Percentiles rank a stretch among this genome's conserved stretches.
phyloP scores from a whole-genome alignment of 225 moss, liverwort and hornwort genomes.

The Ulota crispa region DNA sequence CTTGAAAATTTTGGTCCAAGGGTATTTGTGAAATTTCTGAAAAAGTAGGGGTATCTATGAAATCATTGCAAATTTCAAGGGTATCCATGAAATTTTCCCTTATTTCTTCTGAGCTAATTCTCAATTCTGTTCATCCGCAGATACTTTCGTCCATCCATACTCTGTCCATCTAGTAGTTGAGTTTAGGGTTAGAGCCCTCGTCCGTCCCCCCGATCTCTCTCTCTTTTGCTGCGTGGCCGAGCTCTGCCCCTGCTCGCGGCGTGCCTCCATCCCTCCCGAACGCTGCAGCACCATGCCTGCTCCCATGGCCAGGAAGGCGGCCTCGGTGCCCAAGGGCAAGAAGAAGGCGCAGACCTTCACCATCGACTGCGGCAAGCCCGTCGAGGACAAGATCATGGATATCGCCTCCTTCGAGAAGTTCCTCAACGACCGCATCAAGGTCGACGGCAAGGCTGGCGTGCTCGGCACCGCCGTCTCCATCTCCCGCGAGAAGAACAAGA shows the following conservation, averaged over 20 bases:
- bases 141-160: neutral
- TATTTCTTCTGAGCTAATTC: no score
- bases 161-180: neutral
- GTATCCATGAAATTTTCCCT: no score
- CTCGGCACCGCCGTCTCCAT: slow-evolving; percentile 61
- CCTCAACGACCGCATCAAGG: slow-evolving; percentile 73
- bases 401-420: slow-evolving; percentile 81
- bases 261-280: neutral
- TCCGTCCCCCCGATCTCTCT: neutral
- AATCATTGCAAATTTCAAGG: no score
- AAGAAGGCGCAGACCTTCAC: slow-evolving; percentile 73
- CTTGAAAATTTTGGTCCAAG: no score
- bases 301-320: slow-evolving; percentile 26
- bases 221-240: slow-evolving; percentile 6
- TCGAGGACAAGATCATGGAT: slow-evolving; percentile 85
- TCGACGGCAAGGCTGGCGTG: slow-evolving; percentile 73
- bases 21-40: no score
- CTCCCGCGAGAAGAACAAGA: slow-evolving; percentile 68
- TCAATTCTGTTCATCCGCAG: no score
- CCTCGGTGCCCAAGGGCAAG: slow-evolving; percentile 46
- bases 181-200: slow-evolving; percentile 9
- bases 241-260: neutral
- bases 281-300: slow-evolving; percentile 13
- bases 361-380: slow-evolving; percentile 76
- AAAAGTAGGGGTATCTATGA: no score